phyloP scores from a whole-genome alignment of 805 yeast genomes.

The Isabelozyma gotoi region DNA sequence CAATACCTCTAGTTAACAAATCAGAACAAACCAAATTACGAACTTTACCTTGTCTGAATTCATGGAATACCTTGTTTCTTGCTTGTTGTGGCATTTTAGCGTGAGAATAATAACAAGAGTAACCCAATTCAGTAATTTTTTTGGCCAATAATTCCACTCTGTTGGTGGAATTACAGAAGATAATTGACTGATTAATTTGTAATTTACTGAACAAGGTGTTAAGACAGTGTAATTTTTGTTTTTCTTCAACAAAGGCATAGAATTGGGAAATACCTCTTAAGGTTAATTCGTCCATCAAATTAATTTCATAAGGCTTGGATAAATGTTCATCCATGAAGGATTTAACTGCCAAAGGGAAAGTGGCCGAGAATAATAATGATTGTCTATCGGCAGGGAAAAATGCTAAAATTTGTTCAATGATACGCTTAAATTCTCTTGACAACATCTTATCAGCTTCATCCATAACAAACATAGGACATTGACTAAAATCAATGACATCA shows the following conservation, averaged over 20 bases:
- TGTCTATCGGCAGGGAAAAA: constrained; percentile 74
- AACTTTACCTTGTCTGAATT: constrained; percentile 96
- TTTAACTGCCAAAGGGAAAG: constrained; percentile 93
- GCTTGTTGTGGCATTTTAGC: constrained; percentile 97
- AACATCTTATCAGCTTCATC: constrained; percentile 99
- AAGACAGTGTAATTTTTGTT: constrained; percentile 92
- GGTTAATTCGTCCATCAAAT: constrained; percentile 96
- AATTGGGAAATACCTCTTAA: constrained; percentile 95
- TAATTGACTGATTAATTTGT: constrained; percentile 94
- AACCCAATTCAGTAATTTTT: constrained; percentile 94
- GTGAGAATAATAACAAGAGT: constrained; percentile 94
- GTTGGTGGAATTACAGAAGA: constrained; percentile 94
- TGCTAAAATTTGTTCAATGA: constrained; percentile 80
- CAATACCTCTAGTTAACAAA: constrained; percentile 95
- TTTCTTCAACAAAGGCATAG: constrained; percentile 97
- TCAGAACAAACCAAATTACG: constrained; percentile 97
- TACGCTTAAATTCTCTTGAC: constrained; percentile 81
- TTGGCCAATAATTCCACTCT: constrained; percentile 95
- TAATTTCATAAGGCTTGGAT: constrained; percentile 90
- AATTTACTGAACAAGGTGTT: constrained; percentile 92
- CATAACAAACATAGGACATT: constrained; percentile 88
- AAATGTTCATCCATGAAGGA: constrained; percentile 89
- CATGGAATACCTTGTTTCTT: constrained; percentile 97
- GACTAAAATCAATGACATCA: constrained; percentile 80
- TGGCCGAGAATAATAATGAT: constrained; percentile 87